A percentile compares a stretch with the other conserved stretches of the same genome.
phyloP scores from a whole-genome alignment of 768 basidiomycete genomes.

The Mycena alexandri region DNA sequence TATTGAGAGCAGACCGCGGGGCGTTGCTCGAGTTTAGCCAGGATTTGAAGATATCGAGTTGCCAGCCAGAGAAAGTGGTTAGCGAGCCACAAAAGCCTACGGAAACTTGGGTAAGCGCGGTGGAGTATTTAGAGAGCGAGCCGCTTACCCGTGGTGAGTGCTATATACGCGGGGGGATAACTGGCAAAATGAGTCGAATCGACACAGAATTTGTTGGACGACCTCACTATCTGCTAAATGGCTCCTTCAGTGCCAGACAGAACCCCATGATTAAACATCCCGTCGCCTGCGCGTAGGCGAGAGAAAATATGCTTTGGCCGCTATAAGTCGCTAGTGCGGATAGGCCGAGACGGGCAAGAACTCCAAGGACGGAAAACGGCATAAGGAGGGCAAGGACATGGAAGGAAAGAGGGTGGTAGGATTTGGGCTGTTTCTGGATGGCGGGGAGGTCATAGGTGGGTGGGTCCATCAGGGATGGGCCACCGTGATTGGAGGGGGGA shows the following conservation, averaged over 20 bases:
- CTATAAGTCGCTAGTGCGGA: conserved; percentile 80
- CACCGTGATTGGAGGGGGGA: neutral
- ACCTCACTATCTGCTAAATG: conserved; percentile 81
- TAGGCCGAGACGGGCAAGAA: conserved; percentile 85
- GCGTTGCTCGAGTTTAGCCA: conserved; percentile 79
- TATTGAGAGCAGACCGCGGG: conserved; percentile 73
- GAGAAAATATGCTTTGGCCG: conserved; percentile 80
- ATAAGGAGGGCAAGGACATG: conserved; percentile 79
- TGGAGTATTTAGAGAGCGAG: conserved; percentile 20
- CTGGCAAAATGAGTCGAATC: conserved; percentile 55
- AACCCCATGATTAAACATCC: conserved; percentile 96
- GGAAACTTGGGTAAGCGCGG: neutral
- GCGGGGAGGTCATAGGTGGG: conserved; percentile 20
- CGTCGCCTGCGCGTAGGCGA: conserved; percentile 87
- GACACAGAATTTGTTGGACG: conserved; percentile 5
- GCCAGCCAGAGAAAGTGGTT: conserved; percentile 98
- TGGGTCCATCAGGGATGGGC: conserved; percentile 44
- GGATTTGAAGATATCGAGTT: conserved; percentile 86
- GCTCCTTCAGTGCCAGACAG: conserved; percentile 74
- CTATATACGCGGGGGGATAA: conserved; percentile 90
- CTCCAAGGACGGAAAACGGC: conserved; percentile 88
- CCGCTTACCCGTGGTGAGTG: conserved; percentile 81
- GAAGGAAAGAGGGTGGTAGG: conserved; percentile 66
- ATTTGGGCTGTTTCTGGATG: conserved; percentile 46
- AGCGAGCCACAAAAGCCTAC: conserved; percentile 96